Evolutionary conservation across 495 filamentous ascomycete species (phyloP).

Genomic region (Talaromyces adpressus): DNA sequence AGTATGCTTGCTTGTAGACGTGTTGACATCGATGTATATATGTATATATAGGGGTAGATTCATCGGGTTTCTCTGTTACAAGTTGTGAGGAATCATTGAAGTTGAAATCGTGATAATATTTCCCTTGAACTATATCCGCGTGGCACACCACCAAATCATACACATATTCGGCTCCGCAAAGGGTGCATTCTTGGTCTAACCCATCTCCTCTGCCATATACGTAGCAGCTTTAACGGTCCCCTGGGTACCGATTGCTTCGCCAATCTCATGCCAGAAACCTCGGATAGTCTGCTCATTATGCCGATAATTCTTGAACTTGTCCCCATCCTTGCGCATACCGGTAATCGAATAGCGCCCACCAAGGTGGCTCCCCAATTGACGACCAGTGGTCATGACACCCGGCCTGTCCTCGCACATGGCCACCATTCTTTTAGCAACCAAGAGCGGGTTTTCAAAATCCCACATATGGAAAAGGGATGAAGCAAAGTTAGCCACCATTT

Average conservation of each 20-base stretch:
- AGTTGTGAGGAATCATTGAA: too few species aligned
- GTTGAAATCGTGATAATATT: too few species aligned
- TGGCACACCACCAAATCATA: constrained; percentile 19
- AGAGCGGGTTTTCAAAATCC: constrained; percentile 29
- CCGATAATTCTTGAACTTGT: constrained; percentile 18
- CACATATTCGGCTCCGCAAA: constrained; percentile 11
- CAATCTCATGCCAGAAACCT: constrained; percentile 39
- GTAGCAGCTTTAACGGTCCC: constrained; percentile 30
- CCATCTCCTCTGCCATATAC: constrained; percentile 10
- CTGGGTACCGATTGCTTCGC: constrained; percentile 16
- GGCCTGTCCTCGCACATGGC: constrained; percentile 22
- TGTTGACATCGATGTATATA: neutral
- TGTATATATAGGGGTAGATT: neutral
- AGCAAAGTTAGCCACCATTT: constrained; percentile 32
- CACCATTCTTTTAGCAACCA: constrained; percentile 25
- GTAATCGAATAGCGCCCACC: constrained; percentile 18
- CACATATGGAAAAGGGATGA: constrained; percentile 41
- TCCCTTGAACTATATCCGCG: constrained; percentile 15
- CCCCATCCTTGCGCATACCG: constrained; percentile 9
- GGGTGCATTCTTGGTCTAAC: constrained; percentile 9
- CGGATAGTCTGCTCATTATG: constrained; percentile 36
- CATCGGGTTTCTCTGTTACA: too few species aligned
- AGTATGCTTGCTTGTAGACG: neutral
- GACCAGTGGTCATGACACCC: constrained; percentile 33
- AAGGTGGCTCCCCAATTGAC: constrained; percentile 31